Evolutionary conservation across 2,329 filamentous ascomycete genomes (phyloP).

Genomic region (Grosmannia huntii): DNA sequence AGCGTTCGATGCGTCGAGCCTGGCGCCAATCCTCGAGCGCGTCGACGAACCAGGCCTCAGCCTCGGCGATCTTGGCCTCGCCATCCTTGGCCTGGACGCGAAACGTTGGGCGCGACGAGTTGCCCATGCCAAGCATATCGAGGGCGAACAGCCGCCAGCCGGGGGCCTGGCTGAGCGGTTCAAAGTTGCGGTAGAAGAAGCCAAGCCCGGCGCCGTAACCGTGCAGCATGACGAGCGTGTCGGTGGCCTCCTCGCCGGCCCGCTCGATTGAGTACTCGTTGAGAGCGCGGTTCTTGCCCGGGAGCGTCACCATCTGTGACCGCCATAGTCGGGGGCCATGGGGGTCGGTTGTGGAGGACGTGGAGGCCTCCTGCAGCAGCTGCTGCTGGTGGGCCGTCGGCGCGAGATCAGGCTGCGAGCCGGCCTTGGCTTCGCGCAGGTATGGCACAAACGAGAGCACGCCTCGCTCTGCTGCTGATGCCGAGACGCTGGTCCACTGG

Average conservation of each 20-base stretch:
- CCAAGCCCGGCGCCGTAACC: slow-evolving; percentile 93
- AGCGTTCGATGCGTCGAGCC: slow-evolving; percentile 77
- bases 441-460: slow-evolving; percentile 80
- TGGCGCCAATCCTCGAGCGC: slow-evolving; percentile 92
- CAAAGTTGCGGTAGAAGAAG: slow-evolving; percentile 98
- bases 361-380: slow-evolving; percentile 19
- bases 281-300: slow-evolving; percentile 73
- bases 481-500: slow-evolving; percentile 76
- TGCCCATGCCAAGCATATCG: slow-evolving; percentile 92
- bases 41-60: slow-evolving; percentile 93
- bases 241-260: slow-evolving; percentile 62
- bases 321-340: slow-evolving; percentile 78
- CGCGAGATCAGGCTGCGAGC: slow-evolving; percentile 9
- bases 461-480: slow-evolving; percentile 72
- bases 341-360: slow-evolving; percentile 45
- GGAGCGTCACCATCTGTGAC: slow-evolving; percentile 69
- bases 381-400: slow-evolving; percentile 3
- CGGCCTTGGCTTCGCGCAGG: slow-evolving; percentile 56
- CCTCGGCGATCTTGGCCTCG: slow-evolving; percentile 73
- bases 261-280: slow-evolving; percentile 92
- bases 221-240: slow-evolving; percentile 90
- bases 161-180: slow-evolving; percentile 61
- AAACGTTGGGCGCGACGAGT: slow-evolving; percentile 74
- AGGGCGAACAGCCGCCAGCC: slow-evolving; percentile 88
- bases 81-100: slow-evolving; percentile 71